phyloP scores from a whole-genome alignment of 345 rosid genomes.

The Eutrema heterophyllum region DNA sequence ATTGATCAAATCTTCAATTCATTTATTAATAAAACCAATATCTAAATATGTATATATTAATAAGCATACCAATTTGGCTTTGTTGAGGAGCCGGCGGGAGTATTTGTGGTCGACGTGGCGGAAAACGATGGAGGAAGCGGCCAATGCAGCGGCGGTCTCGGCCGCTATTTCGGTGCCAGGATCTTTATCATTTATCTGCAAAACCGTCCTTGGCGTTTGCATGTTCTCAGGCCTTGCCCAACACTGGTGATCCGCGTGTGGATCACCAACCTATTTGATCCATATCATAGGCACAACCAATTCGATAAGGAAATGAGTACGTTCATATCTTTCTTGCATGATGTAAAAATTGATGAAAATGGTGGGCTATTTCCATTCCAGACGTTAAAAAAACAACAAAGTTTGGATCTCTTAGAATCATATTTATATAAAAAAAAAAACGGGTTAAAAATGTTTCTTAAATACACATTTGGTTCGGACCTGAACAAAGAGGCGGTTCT shows the following conservation, averaged over 20 bases:
- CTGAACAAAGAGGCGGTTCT: constrained; percentile 61
- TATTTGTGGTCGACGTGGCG: constrained; percentile 43
- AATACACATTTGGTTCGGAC: constrained; percentile 22
- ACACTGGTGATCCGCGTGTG: constrained; percentile 65
- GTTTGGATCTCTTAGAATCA: background rate
- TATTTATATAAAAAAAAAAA: background rate
- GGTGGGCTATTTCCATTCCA: background rate
- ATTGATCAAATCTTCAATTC: background rate
- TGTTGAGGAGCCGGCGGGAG: constrained; percentile 71
- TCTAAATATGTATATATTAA: background rate
- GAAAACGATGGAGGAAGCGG: constrained; percentile 74
- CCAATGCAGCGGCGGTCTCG: constrained; percentile 77
- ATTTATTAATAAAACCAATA: background rate
- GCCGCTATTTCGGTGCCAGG: constrained; percentile 91
- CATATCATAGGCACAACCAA: background rate
- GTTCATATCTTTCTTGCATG: background rate
- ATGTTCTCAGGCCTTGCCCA: constrained; percentile 83
- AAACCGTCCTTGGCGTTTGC: constrained; percentile 68
- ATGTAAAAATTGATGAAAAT: background rate
- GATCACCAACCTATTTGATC: constrained; percentile 68
- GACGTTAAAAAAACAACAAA: background rate
- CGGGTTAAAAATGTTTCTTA: background rate
- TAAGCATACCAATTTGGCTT: constrained; percentile 55
- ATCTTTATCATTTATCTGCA: constrained; percentile 38
- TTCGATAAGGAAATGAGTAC: background rate